Conservation (phyloP, 192 early-diverging fungal genomes). For the Mortierella antarctica region DNA sequence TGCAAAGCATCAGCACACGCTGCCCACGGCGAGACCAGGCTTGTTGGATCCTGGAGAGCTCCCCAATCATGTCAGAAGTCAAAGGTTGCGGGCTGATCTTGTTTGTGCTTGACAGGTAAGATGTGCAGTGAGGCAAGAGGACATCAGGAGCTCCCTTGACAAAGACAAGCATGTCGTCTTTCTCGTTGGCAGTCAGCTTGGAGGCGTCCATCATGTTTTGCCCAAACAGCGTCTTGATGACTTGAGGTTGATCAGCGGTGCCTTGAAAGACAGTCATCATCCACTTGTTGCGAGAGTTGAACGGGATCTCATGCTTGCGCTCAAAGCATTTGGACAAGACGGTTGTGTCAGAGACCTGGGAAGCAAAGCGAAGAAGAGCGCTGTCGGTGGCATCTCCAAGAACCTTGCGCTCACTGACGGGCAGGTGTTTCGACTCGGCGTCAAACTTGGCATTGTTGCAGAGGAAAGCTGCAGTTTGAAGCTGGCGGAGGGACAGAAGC, state of each 20-base stretch:
- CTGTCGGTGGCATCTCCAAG: conserved; percentile 90
- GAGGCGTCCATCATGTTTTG: conserved; percentile 28
- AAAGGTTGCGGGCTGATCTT: conserved; percentile 51
- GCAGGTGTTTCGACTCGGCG: conserved; percentile 52
- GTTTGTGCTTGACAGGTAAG: conserved; percentile 49
- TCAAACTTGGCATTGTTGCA: conserved; percentile 81
- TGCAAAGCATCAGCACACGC: conserved; percentile 64
- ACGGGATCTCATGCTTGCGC: conserved; percentile 67
- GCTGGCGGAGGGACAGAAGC: conserved; percentile 31
- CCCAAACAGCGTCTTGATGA: conserved; percentile 44
- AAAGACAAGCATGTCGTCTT: conserved; percentile 59
- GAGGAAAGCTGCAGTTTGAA: conserved; percentile 62
- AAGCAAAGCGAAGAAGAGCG: conserved; percentile 81
- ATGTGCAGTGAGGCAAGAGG: conserved; percentile 65
- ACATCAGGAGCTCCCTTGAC: conserved; percentile 88
- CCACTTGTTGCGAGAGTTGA: conserved; percentile 82
- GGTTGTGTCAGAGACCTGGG: conserved; percentile 54
- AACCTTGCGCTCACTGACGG: conserved; percentile 65
- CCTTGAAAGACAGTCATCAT: conserved; percentile 61
- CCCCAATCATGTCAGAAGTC: conserved; percentile 39
- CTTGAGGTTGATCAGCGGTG: conserved; percentile 34
- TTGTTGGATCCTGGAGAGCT: conserved; percentile 61
- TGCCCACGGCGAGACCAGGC: conserved; percentile 66
- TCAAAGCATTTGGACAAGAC: conserved; percentile 27
- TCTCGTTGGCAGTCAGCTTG: conserved; percentile 30